A percentile compares a stretch with the other conserved stretches of the same genome.
phyloP scores from a whole-genome alignment of 768 basidiomycete species.

The Suillus occidentalis region DNA sequence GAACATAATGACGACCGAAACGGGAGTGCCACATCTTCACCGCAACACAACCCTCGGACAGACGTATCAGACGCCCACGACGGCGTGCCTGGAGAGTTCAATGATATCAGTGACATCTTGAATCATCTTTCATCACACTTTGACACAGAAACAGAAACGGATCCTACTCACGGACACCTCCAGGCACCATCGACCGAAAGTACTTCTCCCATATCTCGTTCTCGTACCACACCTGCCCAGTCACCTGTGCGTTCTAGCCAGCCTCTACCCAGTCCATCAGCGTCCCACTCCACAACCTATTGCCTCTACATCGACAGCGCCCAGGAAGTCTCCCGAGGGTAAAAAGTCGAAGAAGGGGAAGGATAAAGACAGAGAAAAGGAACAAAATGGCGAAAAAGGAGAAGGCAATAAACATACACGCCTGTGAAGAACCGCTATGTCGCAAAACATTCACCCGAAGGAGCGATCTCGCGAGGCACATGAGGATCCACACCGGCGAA shows the following conservation, averaged over 20 bases:
- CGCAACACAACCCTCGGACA: constrained; percentile 21
- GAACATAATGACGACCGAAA: constrained; percentile 34
- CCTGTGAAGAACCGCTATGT: constrained; percentile 72
- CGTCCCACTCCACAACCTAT: constrained; percentile 38
- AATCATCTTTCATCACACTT: constrained; percentile 73
- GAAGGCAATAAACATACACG: constrained; percentile 49
- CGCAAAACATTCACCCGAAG: constrained; percentile 79
- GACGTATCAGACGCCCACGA: constrained; percentile 42
- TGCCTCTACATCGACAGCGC: constrained; percentile 51
- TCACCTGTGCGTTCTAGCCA: constrained; percentile 29
- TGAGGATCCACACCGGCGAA: constrained; percentile 89
- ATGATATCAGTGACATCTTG: constrained; percentile 75
- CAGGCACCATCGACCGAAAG: constrained; percentile 36
- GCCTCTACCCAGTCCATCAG: constrained; percentile 38
- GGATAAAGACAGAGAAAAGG: constrained; percentile 22
- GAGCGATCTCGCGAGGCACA: constrained; percentile 83
- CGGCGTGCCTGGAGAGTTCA: constrained; percentile 56
- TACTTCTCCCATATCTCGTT: constrained; percentile 33
- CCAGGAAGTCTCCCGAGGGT: constrained; percentile 23
- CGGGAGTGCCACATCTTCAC: constrained; percentile 43
- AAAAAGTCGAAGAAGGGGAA: constrained; percentile 30
- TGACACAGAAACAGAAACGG: constrained; percentile 52
- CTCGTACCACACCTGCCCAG: constrained; percentile 22
- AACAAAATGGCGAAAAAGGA: constrained; percentile 40
- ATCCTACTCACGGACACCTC: constrained; percentile 37